Base-by-base conservation (phyloP, 768 basidiomycete species). In the Tricholoma flavovirens region DNA sequence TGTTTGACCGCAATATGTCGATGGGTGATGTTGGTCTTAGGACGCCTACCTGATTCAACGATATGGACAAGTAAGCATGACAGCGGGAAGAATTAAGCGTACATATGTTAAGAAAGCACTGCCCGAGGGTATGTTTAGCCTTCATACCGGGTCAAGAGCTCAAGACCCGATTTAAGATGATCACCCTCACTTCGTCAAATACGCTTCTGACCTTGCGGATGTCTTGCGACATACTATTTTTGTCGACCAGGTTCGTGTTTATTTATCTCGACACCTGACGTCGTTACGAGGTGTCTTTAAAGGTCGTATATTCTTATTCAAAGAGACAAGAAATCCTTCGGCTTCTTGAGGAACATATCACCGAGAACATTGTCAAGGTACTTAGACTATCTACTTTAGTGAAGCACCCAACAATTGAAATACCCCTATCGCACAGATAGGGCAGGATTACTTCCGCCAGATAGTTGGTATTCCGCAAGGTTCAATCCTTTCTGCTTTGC, bases 401-500 rank as follows among this genome's bases (percentile, higher is more conserved):
- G 9, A 33, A 22, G n/a, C 11, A 19, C 19, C 32, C 42, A 30
- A 36, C 24, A n/a, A 9, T 26, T 38, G 17, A 57, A 17, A 26
- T 2, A 7, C n/a, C 22, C 26, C 24, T 58, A 32, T 36, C 36
- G 22, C 32, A 14, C 60, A 96, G 93, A 93, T 97, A 52, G 90
- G 89, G 1, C 63, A 72, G n/a, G 71, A 80, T 40, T 92, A 87
- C 65, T 96, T 88, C 66, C 84, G 88, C 11, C 97, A 99, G 69
- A 82, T 80, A n/a, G 82, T 91, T 26, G 97, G 97, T 2, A 99
- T 99, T 21, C 96, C 97, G 1, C 97, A 99, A 69, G 97, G 97
- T 19, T 98, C 95, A 2, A 84, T 94, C n/a, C 73, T 98, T n/a
- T 97, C 94, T 6, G 81, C 89, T 0, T 66, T 98, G n/a, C 73